phyloP scores from a whole-genome alignment of 768 basidiomycete species.

The Termitomyces sp. region DNA sequence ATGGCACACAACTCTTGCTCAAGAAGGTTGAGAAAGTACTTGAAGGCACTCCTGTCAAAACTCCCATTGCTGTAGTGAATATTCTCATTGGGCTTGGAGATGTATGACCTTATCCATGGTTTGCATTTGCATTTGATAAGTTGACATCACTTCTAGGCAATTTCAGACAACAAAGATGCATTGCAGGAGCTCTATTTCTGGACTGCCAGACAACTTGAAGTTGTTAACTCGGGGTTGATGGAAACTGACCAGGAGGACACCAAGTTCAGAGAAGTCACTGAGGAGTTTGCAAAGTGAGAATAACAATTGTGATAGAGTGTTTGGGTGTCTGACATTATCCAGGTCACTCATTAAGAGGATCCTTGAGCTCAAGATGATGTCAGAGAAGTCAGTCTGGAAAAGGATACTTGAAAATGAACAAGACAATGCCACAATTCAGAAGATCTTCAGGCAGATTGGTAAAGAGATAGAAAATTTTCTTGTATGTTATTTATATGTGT shows the following conservation, averaged over 20 bases:
- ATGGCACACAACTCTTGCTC: neutral
- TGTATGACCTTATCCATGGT: neutral
- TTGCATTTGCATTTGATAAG: no score
- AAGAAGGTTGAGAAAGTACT: neutral
- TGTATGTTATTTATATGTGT: no score
- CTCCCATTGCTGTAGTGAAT: neutral
- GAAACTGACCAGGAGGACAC: neutral
- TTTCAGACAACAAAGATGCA: neutral
- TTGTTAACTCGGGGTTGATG: neutral
- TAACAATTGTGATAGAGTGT: no score
- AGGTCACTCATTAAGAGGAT: no score
- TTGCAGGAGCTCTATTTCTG: neutral
- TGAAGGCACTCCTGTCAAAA: neutral
- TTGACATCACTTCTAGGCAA: neutral
- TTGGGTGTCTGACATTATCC: no score
- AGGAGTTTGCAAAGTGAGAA: slow-evolving; percentile 12
- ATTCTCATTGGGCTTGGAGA: neutral
- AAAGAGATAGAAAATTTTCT: no score
- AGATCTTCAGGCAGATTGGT: no score
- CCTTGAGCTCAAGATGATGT: no score
- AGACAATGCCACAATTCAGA: no score
- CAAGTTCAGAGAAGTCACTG: neutral
- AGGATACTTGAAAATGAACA: no score
- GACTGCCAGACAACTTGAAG: neutral
- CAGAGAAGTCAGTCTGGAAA: no score